Percentiles rank a stretch among this genome's conserved stretches.
Evolutionary conservation across 176 grass and related monocot genomes (phyloP).

Genomic region (Bolboschoenus planiculmis): DNA sequence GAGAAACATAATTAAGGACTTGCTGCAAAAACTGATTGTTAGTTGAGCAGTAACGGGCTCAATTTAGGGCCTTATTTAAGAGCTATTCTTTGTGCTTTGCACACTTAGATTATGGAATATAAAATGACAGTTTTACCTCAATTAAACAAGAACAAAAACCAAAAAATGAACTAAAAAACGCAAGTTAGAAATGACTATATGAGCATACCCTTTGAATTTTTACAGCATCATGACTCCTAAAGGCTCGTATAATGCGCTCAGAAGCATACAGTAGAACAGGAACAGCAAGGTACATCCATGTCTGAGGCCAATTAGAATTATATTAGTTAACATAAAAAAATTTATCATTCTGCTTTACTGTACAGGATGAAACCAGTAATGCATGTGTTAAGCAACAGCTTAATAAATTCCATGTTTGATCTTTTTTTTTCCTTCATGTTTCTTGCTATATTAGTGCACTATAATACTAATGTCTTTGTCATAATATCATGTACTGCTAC

Average conservation of each 20-base stretch:
- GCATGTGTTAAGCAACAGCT: neutral
- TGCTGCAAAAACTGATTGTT: neutral
- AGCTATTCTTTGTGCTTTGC: neutral
- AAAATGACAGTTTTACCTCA: neutral
- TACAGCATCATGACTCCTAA: slow-evolving; percentile 72
- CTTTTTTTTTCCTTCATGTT: neutral
- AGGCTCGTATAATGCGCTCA: slow-evolving; percentile 65
- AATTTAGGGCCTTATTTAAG: neutral
- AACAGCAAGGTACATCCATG: slow-evolving; percentile 92
- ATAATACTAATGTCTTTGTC: neutral
- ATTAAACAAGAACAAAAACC: neutral
- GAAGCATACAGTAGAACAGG: slow-evolving; percentile 62
- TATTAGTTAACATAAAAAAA: neutral
- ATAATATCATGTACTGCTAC: neutral
- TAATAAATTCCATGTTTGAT: neutral
- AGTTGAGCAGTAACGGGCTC: neutral
- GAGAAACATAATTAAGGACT: neutral
- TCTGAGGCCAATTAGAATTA: slow-evolving; percentile 39
- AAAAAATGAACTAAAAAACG: slow-evolving; percentile 6
- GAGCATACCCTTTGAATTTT: slow-evolving; percentile 61
- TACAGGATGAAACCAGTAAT: neutral
- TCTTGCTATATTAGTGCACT: neutral
- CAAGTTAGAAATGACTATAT: slow-evolving; percentile 8
- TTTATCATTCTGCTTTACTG: neutral
- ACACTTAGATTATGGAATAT: neutral